Evolutionary conservation across 2,329 filamentous ascomycete species (phyloP), one percentile per base, ranked within the genome.

Genomic region (Cladosporium austrohemisphaericum): DNA sequence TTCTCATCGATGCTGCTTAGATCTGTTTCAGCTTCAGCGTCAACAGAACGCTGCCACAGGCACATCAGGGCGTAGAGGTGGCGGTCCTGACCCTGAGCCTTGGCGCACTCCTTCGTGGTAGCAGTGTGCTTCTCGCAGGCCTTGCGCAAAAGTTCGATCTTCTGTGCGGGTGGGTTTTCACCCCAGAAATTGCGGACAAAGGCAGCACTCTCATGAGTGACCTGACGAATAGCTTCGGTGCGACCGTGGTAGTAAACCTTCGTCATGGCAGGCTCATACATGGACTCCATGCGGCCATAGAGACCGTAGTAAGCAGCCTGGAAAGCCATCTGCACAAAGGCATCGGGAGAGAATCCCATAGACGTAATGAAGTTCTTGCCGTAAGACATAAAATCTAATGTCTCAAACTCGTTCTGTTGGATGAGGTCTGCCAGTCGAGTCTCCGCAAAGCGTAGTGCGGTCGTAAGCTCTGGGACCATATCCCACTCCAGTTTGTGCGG

Each of bases 251-350:
- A 81, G 71, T 82, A 98, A 52, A 86, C 76, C 68, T 98, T 98
- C 44, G 93, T 98, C 93, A 98, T 97, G 33, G 93, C 92, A 6
- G 93, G 93, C 69, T 98, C 93, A 66, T 98, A 98, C 0, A 91
- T 93, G 65, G 89, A 95, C 68, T 97, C 93, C 1, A 95, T 82
- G 4, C 89, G 83, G 3, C 93, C 93, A 60, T 97, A 98, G 6
- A 98, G 78, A 2, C 93, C 93, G 63, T 96, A 98, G 73, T 98
- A 97, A 1, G 93, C 92, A 4, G 92, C 92, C 68, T 98, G 93
- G 73, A 96, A 96, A 0, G 93, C 93, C 92, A 98, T 97, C 68
- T 98, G 93, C 16, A 98, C 88, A 65, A 95, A 98, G 0, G 93
- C 93, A 66, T 97, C 93, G 0, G 93, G 92, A 0, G 92, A 97